These are phyloP conservation scores for Fusarium albidum DNA, from an alignment of 2,329 filamentous ascomycete genomes.

Conservation along the genomic window DNA sequence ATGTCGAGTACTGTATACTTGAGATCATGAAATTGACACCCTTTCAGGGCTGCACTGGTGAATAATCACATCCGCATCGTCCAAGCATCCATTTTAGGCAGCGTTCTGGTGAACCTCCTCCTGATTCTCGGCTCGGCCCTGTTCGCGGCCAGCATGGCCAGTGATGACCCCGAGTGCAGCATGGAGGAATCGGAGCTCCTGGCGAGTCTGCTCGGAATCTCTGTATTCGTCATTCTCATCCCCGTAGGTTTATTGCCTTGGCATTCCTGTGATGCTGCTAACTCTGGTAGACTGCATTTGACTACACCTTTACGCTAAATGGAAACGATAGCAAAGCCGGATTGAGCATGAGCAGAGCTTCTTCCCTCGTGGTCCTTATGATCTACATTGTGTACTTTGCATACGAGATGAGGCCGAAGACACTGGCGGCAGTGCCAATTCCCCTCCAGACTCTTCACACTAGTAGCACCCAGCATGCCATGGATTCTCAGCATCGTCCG, in stretches of 20 bases:
- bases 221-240: constrained; percentile 49
- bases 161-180: constrained; percentile 65
- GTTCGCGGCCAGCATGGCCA: constrained; percentile 72
- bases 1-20: background rate
- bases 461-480: constrained; percentile 3
- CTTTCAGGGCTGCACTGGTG: constrained; percentile 56
- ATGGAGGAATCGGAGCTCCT: constrained; percentile 46
- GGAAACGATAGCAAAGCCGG: constrained; percentile 67
- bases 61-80: constrained; percentile 77
- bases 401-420: constrained; percentile 76
- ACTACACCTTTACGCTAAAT: constrained; percentile 62
- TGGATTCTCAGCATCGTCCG: constrained; percentile 10
- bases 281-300: constrained; percentile 50
- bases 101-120: constrained; percentile 78
- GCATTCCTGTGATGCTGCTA: accelerated
- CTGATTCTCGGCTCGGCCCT: constrained; percentile 81
- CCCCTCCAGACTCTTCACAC: constrained; percentile 69
- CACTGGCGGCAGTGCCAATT: constrained; percentile 73
- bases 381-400: constrained; percentile 78
- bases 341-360: constrained; percentile 78
- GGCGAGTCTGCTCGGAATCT: constrained; percentile 48
- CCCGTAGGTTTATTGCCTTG: constrained; percentile 38
- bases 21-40: constrained; percentile 24
- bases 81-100: constrained; percentile 78
- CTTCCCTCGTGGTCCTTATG: constrained; percentile 76